These are phyloP conservation scores for Geotrichum reessii DNA, from an alignment of 1,139 yeast species.

Conservation along the genomic window DNA sequence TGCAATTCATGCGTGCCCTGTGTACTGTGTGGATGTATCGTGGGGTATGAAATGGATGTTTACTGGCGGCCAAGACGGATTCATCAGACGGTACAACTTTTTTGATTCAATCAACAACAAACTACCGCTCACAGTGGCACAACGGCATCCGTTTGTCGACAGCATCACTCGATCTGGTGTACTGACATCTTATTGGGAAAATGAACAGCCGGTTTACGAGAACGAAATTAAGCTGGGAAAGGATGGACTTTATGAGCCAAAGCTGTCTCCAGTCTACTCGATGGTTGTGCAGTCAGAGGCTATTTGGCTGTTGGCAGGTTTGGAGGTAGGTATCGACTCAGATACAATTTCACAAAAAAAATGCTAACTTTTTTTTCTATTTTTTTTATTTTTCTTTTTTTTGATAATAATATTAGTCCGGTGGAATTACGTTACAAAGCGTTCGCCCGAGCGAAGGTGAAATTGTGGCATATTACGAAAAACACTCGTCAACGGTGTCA, in stretches of 20 bases:
- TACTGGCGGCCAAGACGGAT: constrained; percentile 97
- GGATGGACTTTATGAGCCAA: constrained; percentile 36
- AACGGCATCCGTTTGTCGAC: constrained; percentile 82
- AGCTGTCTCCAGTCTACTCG: constrained; percentile 77
- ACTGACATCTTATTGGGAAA: constrained; percentile 85
- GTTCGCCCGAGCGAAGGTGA: constrained; percentile 80
- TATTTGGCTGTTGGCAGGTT: constrained; percentile 79
- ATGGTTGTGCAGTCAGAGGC: constrained; percentile 79
- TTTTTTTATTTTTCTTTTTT: neutral
- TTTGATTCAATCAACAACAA: constrained; percentile 85
- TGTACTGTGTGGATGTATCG: constrained; percentile 73
- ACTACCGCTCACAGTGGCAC: constrained; percentile 83
- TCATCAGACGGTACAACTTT: constrained; percentile 82
- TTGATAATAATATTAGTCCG: constrained; percentile 35
- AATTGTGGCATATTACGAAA: constrained; percentile 67
- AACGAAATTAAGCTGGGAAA: constrained; percentile 43
- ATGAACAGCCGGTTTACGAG: constrained; percentile 69
- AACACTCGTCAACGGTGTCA: constrained; percentile 72
- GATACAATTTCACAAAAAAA: neutral
- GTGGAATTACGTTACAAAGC: constrained; percentile 83
- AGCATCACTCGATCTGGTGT: constrained; percentile 55
- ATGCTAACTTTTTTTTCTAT: neutral
- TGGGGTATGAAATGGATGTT: constrained; percentile 82
- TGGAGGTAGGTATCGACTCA: constrained; percentile 38
- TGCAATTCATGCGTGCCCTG: constrained; percentile 39